Conservation (phyloP, 208 protist genomes). For the Phytomonas francai region DNA sequence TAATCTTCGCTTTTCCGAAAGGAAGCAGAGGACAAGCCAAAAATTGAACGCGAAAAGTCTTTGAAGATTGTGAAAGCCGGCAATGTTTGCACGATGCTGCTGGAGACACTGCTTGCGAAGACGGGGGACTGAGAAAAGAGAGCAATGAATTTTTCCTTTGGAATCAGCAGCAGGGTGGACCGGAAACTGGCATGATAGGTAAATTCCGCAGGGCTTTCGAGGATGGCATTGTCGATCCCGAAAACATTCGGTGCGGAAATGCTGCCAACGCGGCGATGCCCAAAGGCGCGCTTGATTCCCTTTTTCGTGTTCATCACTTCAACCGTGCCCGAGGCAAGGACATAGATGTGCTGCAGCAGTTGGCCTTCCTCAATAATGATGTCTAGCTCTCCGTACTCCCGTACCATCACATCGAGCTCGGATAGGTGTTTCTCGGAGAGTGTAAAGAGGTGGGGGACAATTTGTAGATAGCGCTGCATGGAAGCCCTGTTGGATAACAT, state of each 20-base stretch:
- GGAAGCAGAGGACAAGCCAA: conserved; percentile 46
- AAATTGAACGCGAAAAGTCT: conserved; percentile 64
- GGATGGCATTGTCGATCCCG: conserved; percentile 69
- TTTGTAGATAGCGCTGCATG: conserved; percentile 63
- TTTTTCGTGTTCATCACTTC: conserved; percentile 82
- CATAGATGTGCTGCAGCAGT: conserved; percentile 67
- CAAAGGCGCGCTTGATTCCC: conserved; percentile 53
- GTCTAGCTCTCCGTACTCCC: conserved; percentile 80
- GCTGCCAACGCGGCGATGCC: conserved; percentile 67
- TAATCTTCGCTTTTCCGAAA: conserved; percentile 13
- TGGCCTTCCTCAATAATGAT: conserved; percentile 66
- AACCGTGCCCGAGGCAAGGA: conserved; percentile 67
- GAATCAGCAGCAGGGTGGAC: conserved; percentile 59
- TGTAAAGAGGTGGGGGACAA: conserved; percentile 68
- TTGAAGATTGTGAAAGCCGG: conserved; percentile 58
- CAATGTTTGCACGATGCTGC: conserved; percentile 59
- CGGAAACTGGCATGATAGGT: conserved; percentile 68
- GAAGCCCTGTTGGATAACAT: conserved; percentile 7
- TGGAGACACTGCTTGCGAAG: conserved; percentile 71
- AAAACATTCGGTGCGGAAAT: conserved; percentile 70
- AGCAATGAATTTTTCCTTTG: conserved; percentile 47
- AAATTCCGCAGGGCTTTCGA: conserved; percentile 69
- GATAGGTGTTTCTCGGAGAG: conserved; percentile 45
- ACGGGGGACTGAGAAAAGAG: conserved; percentile 65
- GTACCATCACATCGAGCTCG: conserved; percentile 56